phyloP scores from a whole-genome alignment of 1,284 basidiomycete species.

The Malassezia dermatis region DNA sequence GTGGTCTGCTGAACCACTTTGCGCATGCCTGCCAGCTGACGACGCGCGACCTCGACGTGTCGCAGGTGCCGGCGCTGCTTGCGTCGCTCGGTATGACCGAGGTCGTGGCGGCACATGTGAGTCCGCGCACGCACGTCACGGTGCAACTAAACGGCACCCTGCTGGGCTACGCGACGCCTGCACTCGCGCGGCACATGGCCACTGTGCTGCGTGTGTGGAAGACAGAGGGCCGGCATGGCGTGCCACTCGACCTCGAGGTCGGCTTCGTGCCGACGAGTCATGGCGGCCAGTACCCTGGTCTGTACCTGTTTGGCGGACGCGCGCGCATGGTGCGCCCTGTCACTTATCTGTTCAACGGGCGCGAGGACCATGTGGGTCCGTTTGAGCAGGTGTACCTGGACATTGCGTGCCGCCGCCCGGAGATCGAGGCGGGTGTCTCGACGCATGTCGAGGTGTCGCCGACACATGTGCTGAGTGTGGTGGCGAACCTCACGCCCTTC shows the following conservation, averaged over 20 bases:
- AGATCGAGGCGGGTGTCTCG: constrained; percentile 70
- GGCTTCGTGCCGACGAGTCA: constrained; percentile 79
- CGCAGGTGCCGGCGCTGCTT: constrained; percentile 72
- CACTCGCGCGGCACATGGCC: constrained; percentile 69
- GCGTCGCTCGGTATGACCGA: constrained; percentile 89
- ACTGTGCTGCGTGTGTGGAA: constrained; percentile 83
- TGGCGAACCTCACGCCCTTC: constrained; percentile 59
- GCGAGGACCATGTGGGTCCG: constrained; percentile 80
- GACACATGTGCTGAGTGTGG: constrained; percentile 80
- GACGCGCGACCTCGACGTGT: constrained; percentile 64
- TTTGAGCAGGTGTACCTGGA: constrained; percentile 99
- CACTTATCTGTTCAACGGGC: constrained; percentile 73
- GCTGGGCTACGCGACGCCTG: constrained; percentile 83
- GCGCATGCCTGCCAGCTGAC: constrained; percentile 87
- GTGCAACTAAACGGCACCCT: constrained; percentile 89
- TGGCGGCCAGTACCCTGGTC: constrained; percentile 90
- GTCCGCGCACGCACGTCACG: constrained; percentile 70
- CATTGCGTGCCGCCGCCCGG: constrained; percentile 80
- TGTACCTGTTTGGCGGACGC: constrained; percentile 80
- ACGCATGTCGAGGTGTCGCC: constrained; percentile 83
- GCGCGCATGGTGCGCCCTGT: constrained; percentile 98
- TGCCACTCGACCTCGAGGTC: constrained; percentile 90
- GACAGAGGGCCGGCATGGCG: constrained; percentile 65
- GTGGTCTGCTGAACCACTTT: constrained; percentile 93
- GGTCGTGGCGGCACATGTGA: constrained; percentile 63